A percentile compares a stretch with the other conserved stretches of the same genome.
These are phyloP conservation scores for Botryotinia convoluta DNA, from an alignment of 2,329 filamentous ascomycete species.

Conservation along the genomic window DNA sequence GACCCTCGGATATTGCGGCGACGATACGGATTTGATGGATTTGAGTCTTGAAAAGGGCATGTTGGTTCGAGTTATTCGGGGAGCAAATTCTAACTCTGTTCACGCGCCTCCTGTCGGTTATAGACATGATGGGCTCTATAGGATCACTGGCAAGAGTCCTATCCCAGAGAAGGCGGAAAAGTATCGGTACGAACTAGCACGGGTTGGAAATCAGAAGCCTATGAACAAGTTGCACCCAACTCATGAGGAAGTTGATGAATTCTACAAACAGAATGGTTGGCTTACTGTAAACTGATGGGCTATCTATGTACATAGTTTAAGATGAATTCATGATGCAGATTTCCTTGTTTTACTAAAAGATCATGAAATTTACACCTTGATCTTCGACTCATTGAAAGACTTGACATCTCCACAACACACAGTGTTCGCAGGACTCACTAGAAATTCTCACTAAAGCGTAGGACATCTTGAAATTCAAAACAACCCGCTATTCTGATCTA, in stretches of 20 bases:
- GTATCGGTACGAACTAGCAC: neutral
- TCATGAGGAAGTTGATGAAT: neutral
- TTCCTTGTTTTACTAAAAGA: neutral
- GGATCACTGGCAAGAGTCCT: slow-evolving; percentile 37
- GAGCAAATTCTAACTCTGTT: slow-evolving; percentile 38
- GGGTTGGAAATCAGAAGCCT: neutral
- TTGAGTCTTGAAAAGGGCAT: slow-evolving; percentile 38
- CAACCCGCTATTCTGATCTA: neutral
- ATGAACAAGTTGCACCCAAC: neutral
- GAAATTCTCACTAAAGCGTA: too few relatives aligned
- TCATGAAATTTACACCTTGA: neutral
- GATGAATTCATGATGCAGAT: neutral
- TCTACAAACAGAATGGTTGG: neutral
- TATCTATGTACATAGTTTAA: neutral
- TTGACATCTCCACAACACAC: neutral
- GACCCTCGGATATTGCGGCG: slow-evolving; percentile 51
- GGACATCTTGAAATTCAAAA: too few relatives aligned
- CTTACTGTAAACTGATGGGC: neutral
- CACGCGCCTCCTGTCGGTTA: slow-evolving; percentile 49
- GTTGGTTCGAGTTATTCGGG: slow-evolving; percentile 52
- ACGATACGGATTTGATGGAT: slow-evolving; percentile 45
- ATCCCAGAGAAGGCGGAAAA: neutral
- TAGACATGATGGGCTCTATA: slow-evolving; percentile 58
- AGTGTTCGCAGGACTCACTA: too few relatives aligned
- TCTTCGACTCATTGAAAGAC: neutral